Evolutionary conservation across 257 asterid species (phyloP).

Genomic region (Penstemon eatonii): DNA sequence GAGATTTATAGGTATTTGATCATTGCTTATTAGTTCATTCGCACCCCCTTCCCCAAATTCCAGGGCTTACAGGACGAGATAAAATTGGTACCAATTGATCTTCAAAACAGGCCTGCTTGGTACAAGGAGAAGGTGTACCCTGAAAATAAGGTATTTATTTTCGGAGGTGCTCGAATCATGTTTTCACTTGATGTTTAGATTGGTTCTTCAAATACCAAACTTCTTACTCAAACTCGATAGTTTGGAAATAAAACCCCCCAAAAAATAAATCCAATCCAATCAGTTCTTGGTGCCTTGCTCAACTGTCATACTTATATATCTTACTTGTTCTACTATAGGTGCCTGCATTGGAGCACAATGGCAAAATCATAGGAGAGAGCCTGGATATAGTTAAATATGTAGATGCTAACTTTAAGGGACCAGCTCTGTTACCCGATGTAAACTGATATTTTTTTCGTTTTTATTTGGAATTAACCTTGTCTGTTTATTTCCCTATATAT

Average conservation of each 20-base stretch:
- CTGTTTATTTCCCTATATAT: neutral
- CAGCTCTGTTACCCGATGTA: constrained; percentile 53
- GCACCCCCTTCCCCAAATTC: neutral
- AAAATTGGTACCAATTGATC: constrained; percentile 56
- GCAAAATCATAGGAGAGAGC: constrained; percentile 56
- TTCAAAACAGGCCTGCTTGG: constrained; percentile 61
- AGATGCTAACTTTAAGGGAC: constrained; percentile 56
- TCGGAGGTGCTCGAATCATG: neutral
- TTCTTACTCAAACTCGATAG: too few species aligned
- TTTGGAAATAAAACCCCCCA: too few species aligned
- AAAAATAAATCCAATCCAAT: too few species aligned
- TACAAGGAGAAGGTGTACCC: constrained; percentile 71
- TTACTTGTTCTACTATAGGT: constrained; percentile 36
- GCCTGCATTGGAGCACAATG: constrained; percentile 61
- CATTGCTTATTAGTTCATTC: neutral
- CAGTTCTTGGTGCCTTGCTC: too few species aligned
- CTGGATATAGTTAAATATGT: constrained; percentile 54
- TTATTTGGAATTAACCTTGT: neutral
- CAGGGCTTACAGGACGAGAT: constrained; percentile 62
- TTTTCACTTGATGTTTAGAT: neutral
- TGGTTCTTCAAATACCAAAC: neutral
- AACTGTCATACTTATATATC: neutral
- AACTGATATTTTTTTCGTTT: constrained; percentile 10
- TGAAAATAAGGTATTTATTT: constrained; percentile 46
- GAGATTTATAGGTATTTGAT: neutral